Evolutionary conservation across 345 rosid species (phyloP), one percentile per base, ranked within the genome.

Genomic region (Citrus medica): DNA sequence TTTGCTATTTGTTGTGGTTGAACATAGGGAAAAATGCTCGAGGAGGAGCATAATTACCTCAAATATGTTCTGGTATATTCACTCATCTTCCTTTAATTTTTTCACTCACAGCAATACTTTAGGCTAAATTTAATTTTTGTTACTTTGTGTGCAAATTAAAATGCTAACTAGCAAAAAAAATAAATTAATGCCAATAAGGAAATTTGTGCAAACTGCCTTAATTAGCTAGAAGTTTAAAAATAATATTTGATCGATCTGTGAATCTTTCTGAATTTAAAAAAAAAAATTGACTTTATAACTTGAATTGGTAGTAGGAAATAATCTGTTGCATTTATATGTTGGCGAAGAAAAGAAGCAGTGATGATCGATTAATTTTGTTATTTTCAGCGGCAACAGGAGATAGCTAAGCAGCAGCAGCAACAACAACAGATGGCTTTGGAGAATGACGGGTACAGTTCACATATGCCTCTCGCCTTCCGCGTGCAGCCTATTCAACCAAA

Each of bases 401-500:
- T 71, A 30, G 74, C 74, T 51, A 70, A 48, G 38, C 68, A 48
- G 38, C 68, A 48, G 38, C 68, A 48, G 38, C 68, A 65, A 76
- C 88, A 89, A 48, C 88, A 86, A 48, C 87, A 88, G 83, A 82
- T 88, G 83, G 90, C 82, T 14, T 82, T 87, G 78, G 91, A 85
- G 30, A 78, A 83, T 80, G 2, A 53, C 22, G 84, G 79, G 38
- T 84, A 77, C 78, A 79, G 66, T 33, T 73, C 85, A 33, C 87
- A 82, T 73, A 79, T 85, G 82, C 87, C 89, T 16, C 83, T 86
- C 60, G 75, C 87, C 17, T 89, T 83, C 79, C 85, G 91, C 5
- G 85, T 89, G 79, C 89, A 86, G 81, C 92, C 92, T 1, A 82
- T 88, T 76, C 91, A 88, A 82, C 92, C 88, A 21, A 88, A 89